Conservation (phyloP, 202 grass and related monocot genomes). For the Musa balbisiana region DNA sequence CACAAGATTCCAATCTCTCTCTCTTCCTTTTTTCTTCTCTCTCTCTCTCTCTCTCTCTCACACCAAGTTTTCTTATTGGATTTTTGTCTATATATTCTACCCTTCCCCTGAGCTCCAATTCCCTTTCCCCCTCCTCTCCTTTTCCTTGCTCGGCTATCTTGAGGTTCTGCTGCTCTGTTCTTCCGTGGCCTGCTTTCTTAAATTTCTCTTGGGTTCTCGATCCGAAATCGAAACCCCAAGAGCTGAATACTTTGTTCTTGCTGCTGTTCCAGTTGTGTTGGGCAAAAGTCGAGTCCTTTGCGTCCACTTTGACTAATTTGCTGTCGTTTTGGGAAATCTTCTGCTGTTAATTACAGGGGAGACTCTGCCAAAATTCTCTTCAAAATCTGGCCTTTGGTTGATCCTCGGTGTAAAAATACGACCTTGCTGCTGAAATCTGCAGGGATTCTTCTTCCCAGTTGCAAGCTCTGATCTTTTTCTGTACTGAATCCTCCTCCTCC, state of each 20-base stretch:
- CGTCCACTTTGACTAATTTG: not conserved
- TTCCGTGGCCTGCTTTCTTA: not conserved
- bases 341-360: constrained; percentile 20
- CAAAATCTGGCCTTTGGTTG: too few species aligned
- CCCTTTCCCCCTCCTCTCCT: constrained; percentile 60
- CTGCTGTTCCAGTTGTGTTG: not conserved
- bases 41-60: constrained; percentile 9
- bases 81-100: constrained; percentile 53
- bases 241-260: not conserved
- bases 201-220: not conserved
- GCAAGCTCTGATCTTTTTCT: not conserved
- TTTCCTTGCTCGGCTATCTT: constrained; percentile 11
- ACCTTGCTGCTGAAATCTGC: not conserved
- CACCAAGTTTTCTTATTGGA: too few species aligned
- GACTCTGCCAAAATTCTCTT: constrained; percentile 33
- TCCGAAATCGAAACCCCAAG: not conserved
- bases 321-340: not conserved
- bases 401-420: not conserved
- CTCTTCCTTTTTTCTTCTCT: constrained; percentile 2
- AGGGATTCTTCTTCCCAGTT: not conserved
- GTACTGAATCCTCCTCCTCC: not conserved
- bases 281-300: not conserved
- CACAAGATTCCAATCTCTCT: not conserved
- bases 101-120: constrained; percentile 45
- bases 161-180: constrained; percentile 6